Evolutionary conservation across 139 green algal species (phyloP).

Genomic region (Auxenochlorella pyrenoidosa): DNA sequence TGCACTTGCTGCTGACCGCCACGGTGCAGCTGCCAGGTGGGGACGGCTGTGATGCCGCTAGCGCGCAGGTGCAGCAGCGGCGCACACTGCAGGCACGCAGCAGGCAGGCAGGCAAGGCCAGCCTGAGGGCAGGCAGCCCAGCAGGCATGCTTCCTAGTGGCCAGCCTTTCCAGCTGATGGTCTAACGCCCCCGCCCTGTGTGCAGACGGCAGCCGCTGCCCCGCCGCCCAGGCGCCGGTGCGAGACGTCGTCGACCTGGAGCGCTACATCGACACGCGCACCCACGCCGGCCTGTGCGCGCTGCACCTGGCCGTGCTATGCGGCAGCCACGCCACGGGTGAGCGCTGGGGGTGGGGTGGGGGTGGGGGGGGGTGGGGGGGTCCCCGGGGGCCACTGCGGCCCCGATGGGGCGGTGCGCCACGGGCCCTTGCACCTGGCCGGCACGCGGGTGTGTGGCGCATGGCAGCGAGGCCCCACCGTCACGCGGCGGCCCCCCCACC

Average conservation of each 20-base stretch:
- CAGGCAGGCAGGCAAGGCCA: neutral
- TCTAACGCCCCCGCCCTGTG: no score
- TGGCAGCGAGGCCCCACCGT: neutral
- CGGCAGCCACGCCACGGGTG: slow-evolving; percentile 10
- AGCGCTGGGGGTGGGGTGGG: neutral
- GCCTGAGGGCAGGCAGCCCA: no score
- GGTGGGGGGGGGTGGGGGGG: no score
- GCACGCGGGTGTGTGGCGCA: no score
- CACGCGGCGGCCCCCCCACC: no score
- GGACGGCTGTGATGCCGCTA: neutral
- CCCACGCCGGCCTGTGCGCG: slow-evolving; percentile 3
- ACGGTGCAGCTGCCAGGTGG: slow-evolving; percentile 13
- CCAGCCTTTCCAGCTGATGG: no score
- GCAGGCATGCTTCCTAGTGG: no score
- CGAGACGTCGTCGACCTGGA: slow-evolving; percentile 9
- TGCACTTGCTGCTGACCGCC: slow-evolving; percentile 8
- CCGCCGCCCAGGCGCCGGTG: slow-evolving; percentile 3
- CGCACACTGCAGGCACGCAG: no score
- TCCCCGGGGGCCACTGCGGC: no score
- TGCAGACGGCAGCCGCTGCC: slow-evolving; percentile 23
- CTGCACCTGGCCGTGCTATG: slow-evolving; percentile 32
- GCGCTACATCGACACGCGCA: slow-evolving; percentile 23
- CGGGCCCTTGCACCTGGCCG: no score
- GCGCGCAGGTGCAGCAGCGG: neutral
- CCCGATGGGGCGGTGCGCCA: no score